Conservation (phyloP, 495 filamentous ascomycete genomes). For the Glutinoglossum americanum region DNA sequence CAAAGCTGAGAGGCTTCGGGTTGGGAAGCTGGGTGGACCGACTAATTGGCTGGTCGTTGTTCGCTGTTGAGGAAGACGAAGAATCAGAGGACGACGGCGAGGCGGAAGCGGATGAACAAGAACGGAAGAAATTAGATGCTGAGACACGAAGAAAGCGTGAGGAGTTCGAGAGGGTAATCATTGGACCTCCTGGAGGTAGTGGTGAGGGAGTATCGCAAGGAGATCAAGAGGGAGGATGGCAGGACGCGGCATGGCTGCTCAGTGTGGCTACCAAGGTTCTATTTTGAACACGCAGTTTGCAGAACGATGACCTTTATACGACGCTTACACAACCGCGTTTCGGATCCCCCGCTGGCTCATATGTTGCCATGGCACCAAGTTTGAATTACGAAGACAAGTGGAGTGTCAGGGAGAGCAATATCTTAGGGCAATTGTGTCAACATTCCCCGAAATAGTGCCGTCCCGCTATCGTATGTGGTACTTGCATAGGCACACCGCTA, state of each 20-base stretch:
- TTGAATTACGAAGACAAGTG: neutral
- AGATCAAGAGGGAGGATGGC: conserved; percentile 44
- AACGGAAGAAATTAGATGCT: conserved; percentile 4
- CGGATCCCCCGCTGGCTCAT: too few relatives aligned
- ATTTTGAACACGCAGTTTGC: conserved; percentile 18
- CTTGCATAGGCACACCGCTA: too few relatives aligned
- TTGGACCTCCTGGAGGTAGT: neutral
- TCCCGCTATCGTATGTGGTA: too few relatives aligned
- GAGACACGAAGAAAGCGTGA: conserved; percentile 14
- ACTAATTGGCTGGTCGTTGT: conserved; percentile 54
- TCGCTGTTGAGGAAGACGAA: conserved; percentile 43
- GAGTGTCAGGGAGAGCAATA: neutral
- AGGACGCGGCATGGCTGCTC: conserved; percentile 70
- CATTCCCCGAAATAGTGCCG: too few relatives aligned
- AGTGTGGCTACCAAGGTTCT: conserved; percentile 54
- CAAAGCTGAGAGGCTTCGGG: conserved; percentile 38
- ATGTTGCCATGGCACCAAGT: too few relatives aligned
- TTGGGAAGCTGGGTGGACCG: conserved; percentile 58
- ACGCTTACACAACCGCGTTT: too few relatives aligned
- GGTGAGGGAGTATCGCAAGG: neutral
- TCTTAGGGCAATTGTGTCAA: too few relatives aligned
- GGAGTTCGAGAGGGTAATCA: conserved; percentile 17
- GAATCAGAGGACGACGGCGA: conserved; percentile 27
- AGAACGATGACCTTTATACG: neutral
- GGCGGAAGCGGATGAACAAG: conserved; percentile 20